A percentile compares a stretch with the other conserved stretches of the same genome.
phyloP scores from a whole-genome alignment of 2,329 filamentous ascomycete species.

The Arthrobotrys entomopaga region DNA sequence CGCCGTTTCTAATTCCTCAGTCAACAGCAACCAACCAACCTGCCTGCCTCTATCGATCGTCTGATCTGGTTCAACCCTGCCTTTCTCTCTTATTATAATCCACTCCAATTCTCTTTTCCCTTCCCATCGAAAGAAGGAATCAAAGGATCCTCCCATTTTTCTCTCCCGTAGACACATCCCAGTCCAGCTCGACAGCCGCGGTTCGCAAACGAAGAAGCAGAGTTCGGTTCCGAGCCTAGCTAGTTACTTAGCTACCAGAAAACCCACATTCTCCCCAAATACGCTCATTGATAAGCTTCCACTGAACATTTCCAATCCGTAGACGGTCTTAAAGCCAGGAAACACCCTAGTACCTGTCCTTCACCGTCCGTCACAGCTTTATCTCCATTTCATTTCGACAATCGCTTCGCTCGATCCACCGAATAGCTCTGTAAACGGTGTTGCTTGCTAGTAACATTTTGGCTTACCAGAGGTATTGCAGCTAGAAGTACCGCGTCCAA shows the following conservation, averaged over 20 bases:
- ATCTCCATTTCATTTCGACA: conserved; percentile 1
- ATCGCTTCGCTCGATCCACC: conserved; percentile 15
- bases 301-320: background rate
- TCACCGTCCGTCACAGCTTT: background rate
- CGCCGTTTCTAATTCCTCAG: too few species aligned
- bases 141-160: too few species aligned
- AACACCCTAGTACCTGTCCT: background rate
- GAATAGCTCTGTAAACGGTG: background rate
- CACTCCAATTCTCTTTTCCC: background rate
- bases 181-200: background rate
- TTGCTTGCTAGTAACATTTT: background rate
- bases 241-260: background rate
- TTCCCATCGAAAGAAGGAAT: background rate
- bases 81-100: background rate
- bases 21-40: background rate
- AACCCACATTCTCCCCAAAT: background rate
- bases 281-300: conserved; percentile 16
- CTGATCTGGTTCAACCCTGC: background rate
- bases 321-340: background rate
- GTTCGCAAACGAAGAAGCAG: background rate
- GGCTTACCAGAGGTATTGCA: background rate
- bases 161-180: too few species aligned
- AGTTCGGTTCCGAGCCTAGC: conserved; percentile 2
- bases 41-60: too few species aligned
- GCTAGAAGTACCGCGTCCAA: background rate